phyloP scores from a whole-genome alignment of 1,139 yeast species.

The Zhuliangozyma parablackwelliae region DNA sequence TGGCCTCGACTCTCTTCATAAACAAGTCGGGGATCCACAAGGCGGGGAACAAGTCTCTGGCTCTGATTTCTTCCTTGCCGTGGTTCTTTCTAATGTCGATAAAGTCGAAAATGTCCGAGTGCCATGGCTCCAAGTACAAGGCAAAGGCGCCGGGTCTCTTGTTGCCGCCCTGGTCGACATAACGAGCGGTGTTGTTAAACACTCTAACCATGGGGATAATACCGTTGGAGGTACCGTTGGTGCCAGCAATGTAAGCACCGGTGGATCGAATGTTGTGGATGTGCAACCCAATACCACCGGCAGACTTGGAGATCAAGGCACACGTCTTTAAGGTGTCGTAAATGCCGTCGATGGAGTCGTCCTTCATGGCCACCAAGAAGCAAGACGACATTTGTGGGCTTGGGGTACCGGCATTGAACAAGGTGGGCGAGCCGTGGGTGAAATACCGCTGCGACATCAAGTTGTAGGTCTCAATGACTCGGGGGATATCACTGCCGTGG shows the following conservation, averaged over 20 bases:
- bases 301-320: slow-evolving; percentile 83
- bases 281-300: slow-evolving; percentile 88
- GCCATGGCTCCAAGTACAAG: slow-evolving; percentile 88
- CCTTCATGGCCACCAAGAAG: slow-evolving; percentile 83
- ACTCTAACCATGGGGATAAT: slow-evolving; percentile 88
- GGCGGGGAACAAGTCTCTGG: slow-evolving; percentile 87
- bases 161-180: slow-evolving; percentile 93
- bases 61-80: slow-evolving; percentile 87
- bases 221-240: slow-evolving; percentile 87
- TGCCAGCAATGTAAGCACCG: slow-evolving; percentile 84
- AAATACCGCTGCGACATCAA: slow-evolving; percentile 80
- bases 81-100: slow-evolving; percentile 83
- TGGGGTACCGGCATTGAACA: slow-evolving; percentile 88
- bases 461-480: slow-evolving; percentile 75
- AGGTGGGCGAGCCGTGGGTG: slow-evolving; percentile 87
- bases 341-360: slow-evolving; percentile 87
- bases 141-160: slow-evolving; percentile 95
- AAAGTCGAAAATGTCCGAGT: slow-evolving; percentile 78
- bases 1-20: slow-evolving; percentile 80
- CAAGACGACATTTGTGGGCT: slow-evolving; percentile 86
- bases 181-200: slow-evolving; percentile 86
- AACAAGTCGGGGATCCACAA: slow-evolving; percentile 88
- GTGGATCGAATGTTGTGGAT: slow-evolving; percentile 80
- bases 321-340: slow-evolving; percentile 82
- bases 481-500: slow-evolving; percentile 69